Evolutionary conservation across 1,284 basidiomycete species (phyloP), one percentile per base, ranked within the genome.

Genomic region (Ustilago tritici): DNA sequence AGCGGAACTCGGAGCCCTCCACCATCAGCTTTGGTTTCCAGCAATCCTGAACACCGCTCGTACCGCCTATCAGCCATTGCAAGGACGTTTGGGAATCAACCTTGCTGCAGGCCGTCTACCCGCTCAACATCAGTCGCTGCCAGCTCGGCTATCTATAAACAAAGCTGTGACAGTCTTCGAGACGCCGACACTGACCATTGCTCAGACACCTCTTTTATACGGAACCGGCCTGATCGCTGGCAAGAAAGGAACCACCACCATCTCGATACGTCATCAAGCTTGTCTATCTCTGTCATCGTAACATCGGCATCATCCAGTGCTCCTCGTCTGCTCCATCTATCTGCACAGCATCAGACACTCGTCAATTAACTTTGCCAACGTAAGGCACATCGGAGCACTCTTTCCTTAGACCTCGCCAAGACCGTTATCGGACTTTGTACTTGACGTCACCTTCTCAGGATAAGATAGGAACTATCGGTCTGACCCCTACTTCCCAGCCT

Each of bases 1-100:
- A 70, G 34, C 55, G 54, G 68, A 50, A 66, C 63, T 12, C 38
- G n/a, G 40, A 61, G 36, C 63, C 65, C 70, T 72, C 70, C 70
- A 73, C 66, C 71, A 65, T 34, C 49, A 43, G 62, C 70, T 58
- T 32, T 50, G 23, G 23, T 15, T 50, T 61, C 58, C 40, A 57
- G 58, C n/a, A 62, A 38, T 63, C 53, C 46, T 56, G 56, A 66
- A 56, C 38, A 49, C 56, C 35, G 34, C 40, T 56, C 36, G 55
- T 53, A 46, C 23, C 52, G 40, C 14, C 49, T 50, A 4, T 50
- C 31, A 31, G 28, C 31, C 49, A 19, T 50, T 38, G 41, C 53
- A 56, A 69, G 53, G 50, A 32, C 54, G 54, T 31, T 49, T 56
- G 70, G 23, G 23, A 28, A 56, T 49, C 23, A 32, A 14, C 49